These are phyloP conservation scores for Sporothrix schenckii DNA, from an alignment of 2,329 filamentous ascomycete genomes.

Conservation along the genomic window DNA sequence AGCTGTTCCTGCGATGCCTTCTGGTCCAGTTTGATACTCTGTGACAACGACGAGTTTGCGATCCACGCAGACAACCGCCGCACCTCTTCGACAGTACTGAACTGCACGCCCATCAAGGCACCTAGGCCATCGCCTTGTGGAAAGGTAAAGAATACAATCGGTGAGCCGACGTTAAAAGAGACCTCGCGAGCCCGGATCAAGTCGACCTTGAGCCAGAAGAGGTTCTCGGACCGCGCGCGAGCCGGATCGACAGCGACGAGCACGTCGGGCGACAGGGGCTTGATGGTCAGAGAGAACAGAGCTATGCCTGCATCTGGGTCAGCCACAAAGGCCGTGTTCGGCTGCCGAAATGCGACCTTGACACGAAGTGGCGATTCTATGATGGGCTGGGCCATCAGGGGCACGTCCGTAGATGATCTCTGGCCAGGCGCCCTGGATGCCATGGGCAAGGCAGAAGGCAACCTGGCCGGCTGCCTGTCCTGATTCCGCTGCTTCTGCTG, in stretches of 20 bases:
- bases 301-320: neutral
- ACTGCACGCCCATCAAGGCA: constrained; percentile 28
- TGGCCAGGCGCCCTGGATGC: neutral
- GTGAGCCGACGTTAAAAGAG: neutral
- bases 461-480: neutral
- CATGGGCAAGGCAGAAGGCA: neutral
- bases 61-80: constrained; percentile 25
- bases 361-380: constrained; percentile 19
- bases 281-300: neutral
- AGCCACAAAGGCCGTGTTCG: neutral
- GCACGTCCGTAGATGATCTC: neutral
- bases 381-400: constrained; percentile 10
- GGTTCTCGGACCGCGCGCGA: neutral
- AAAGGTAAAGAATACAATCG: constrained; percentile 6
- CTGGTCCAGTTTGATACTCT: constrained; percentile 1
- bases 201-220: constrained; percentile 27
- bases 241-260: neutral
- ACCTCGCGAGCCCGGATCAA: constrained; percentile 13
- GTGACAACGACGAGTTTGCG: neutral
- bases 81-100: constrained; percentile 19
- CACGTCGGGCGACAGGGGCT: neutral
- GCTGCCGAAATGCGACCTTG: constrained; percentile 27
- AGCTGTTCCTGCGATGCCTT: neutral
- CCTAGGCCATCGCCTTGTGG: constrained; percentile 6
- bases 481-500: neutral